phyloP scores from a whole-genome alignment of 345 rosid genomes.

The Eucalyptus regnans region DNA sequence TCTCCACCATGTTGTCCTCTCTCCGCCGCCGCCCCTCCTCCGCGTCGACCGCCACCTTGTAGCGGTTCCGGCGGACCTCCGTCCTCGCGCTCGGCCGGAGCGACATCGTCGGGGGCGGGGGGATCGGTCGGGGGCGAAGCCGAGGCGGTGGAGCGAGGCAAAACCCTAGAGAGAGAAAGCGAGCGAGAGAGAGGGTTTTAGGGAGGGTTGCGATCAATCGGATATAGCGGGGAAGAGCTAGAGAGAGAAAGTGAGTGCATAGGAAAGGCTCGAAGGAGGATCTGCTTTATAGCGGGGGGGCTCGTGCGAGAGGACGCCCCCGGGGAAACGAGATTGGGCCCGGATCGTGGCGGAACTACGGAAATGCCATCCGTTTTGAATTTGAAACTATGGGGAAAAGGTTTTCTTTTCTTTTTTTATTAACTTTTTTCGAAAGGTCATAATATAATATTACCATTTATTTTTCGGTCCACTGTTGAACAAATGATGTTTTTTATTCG shows the following conservation, averaged over 20 bases:
- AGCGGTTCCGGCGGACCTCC: slow-evolving; percentile 60
- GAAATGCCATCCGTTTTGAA: slow-evolving; percentile 3
- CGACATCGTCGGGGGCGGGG: slow-evolving; percentile 26
- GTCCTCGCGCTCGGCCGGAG: slow-evolving; percentile 67
- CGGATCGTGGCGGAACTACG: slow-evolving; percentile 1
- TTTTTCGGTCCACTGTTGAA: background rate
- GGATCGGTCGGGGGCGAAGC: background rate
- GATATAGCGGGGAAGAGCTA: background rate
- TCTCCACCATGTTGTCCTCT: slow-evolving; percentile 93
- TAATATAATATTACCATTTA: background rate
- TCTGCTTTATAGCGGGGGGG: background rate
- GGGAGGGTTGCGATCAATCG: background rate
- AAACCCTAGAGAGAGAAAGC: background rate
- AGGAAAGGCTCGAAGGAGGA: background rate
- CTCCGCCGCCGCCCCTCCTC: slow-evolving; percentile 83
- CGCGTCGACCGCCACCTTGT: slow-evolving; percentile 80
- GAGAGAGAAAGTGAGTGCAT: background rate
- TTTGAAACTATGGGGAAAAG: background rate
- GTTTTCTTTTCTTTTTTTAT: too few relatives aligned
- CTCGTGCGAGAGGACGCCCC: background rate
- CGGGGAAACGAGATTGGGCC: background rate
- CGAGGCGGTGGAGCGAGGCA: background rate
- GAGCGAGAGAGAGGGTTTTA: background rate
- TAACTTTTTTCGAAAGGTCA: background rate
- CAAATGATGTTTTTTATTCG: background rate